Evolutionary conservation across 257 asterid genomes (phyloP), one percentile per base, ranked within the genome.

Genomic region (Ophiorrhiza pumila): DNA sequence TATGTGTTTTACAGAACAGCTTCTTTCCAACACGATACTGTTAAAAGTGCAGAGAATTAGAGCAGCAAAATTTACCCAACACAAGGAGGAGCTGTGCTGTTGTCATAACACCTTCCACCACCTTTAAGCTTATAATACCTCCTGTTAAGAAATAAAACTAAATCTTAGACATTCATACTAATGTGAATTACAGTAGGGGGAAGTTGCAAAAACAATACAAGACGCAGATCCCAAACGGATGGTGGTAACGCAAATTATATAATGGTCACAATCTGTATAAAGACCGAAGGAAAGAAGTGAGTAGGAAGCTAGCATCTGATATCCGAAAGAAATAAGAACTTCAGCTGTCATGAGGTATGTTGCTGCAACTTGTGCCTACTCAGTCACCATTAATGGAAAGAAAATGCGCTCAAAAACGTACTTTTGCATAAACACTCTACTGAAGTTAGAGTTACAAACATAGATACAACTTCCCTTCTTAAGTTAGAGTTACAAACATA

Each of bases 11-110:
- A 66, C 34, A 69, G 46, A 73, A 25, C 20, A 45, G 39, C 10
- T 43, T 31, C 42, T 73, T 61, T 43, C 45, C 18, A 14, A 23
- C 13, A 5, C 9, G 46, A 71, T 53, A 31, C 8, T n/a, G 12
- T 17, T 11, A 34, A 14, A 41, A 76, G 43, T 25, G 29, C 55
- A 46, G 49, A 71, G 29, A 46, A 58, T 49, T 62, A 46, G 23
- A 73, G 47, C 47, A 50, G 63, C 49, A 52, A 25, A 50, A 23
- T 70, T 83, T 79, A 93, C 97, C 98, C 98, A 8, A 82, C 92
- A 74, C 98, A 93, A 31, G 98, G 98, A 56, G 96, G 97, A 71
- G 81, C 77, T 2, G 84, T 93, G 66, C 91, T 89, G 82, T 88
- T 86, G 39, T 41, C 71, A 25, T 86, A 81, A 78, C 98, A 93